A percentile compares a stretch with the other conserved stretches of the same genome.
Evolutionary conservation across 2,329 filamentous ascomycete genomes (phyloP).

Genomic region (Colletotrichum sp.): DNA sequence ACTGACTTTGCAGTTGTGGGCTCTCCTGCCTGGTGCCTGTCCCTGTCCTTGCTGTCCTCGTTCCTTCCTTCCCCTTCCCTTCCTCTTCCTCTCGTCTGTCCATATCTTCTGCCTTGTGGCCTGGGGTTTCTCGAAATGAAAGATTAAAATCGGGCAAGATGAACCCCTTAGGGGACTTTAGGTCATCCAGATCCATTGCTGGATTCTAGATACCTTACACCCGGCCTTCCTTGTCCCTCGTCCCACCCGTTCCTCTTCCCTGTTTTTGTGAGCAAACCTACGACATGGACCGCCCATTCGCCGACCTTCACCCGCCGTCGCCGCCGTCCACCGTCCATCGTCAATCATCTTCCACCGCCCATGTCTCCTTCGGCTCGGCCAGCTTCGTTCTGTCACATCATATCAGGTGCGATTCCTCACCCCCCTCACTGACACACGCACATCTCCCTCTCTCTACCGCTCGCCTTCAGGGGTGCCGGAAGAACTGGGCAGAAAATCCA

Average conservation of each 20-base stretch:
- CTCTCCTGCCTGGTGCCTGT: not conserved
- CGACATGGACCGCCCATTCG: not conserved
- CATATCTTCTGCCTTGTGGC: not conserved
- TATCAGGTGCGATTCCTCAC: not conserved
- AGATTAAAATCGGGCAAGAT: conserved; percentile 3
- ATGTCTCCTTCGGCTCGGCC: not conserved
- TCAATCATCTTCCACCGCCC: not conserved
- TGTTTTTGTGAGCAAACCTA: not conserved
- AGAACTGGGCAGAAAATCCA: conserved; percentile 9
- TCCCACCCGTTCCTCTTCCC: not conserved
- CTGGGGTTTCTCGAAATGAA: not conserved
- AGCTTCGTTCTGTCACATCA: not conserved
- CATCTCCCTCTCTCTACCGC: not conserved
- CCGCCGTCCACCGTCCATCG: not conserved
- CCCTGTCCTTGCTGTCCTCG: not conserved
- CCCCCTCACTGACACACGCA: not conserved
- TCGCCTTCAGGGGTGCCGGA: not conserved
- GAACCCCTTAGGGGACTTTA: not conserved
- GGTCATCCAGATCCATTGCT: conserved; percentile 11
- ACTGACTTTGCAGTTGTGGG: not conserved
- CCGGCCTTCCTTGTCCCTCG: not conserved
- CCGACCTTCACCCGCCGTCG: not conserved
- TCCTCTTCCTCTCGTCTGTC: not conserved
- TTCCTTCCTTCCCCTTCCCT: not conserved
- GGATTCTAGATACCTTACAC: not conserved